Conservation (phyloP, 352 stramenopile genomes). For the Phytophthora ramorum region DNA sequence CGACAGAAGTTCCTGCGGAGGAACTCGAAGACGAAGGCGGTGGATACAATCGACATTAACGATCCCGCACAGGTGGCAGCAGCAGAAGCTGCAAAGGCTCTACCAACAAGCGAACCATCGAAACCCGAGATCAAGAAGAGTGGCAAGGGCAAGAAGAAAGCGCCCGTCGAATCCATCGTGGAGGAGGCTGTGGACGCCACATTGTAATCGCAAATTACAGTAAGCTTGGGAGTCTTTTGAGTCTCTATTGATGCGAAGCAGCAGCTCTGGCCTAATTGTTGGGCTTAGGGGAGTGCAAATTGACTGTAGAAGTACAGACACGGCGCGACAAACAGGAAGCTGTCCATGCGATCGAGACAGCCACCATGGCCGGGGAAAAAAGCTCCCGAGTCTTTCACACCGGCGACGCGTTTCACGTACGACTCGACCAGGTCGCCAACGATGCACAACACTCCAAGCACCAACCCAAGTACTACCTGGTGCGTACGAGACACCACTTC, state of each 20-base stretch:
- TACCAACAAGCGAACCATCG: slow-evolving; percentile 12
- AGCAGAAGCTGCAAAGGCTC: slow-evolving; percentile 9
- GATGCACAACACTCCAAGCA: slow-evolving; percentile 67
- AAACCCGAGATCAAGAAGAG: slow-evolving; percentile 22
- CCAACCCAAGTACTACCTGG: slow-evolving; percentile 51
- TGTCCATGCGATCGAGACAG: slow-evolving; percentile 84
- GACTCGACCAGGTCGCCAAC: slow-evolving; percentile 75
- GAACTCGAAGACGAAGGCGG: slow-evolving; percentile 39
- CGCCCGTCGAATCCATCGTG: slow-evolving; percentile 44
- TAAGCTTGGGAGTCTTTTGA: slow-evolving; percentile 14
- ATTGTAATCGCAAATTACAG: slow-evolving; percentile 39
- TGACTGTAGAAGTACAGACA: slow-evolving; percentile 65
- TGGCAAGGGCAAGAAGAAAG: slow-evolving; percentile 32
- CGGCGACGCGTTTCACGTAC: slow-evolving; percentile 70
- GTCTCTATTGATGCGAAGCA: slow-evolving; percentile 10
- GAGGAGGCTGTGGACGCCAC: slow-evolving; percentile 66
- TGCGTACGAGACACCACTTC: slow-evolving; percentile 35
- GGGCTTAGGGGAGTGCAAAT: slow-evolving; percentile 24
- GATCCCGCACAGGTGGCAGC: slow-evolving; percentile 37
- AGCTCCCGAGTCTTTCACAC: slow-evolving; percentile 72
- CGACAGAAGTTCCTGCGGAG: slow-evolving; percentile 74
- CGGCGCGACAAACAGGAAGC: slow-evolving; percentile 73
- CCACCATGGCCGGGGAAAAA: slow-evolving; percentile 82
- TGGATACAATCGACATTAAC: slow-evolving; percentile 37
- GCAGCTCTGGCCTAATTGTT: slow-evolving; percentile 2